Evolutionary conservation across 139 green algal genomes (phyloP).

Genomic region (Edaphochlamys debaryana): DNA sequence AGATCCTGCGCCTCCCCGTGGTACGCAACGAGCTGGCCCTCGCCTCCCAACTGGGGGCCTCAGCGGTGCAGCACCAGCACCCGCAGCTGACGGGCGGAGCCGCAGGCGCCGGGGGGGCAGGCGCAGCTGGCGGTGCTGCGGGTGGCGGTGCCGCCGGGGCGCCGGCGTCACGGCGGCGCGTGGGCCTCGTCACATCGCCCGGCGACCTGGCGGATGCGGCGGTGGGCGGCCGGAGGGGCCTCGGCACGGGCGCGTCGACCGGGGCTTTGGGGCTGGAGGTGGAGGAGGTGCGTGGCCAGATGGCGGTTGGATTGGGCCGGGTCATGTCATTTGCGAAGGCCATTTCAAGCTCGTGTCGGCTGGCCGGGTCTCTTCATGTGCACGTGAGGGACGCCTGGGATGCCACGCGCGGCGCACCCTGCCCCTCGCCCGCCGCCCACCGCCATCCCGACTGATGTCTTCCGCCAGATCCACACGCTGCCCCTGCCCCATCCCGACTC

Average conservation of each 20-base stretch:
- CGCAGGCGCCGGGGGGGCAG: too few species aligned
- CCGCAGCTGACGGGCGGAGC: too few species aligned
- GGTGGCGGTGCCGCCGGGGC: neutral
- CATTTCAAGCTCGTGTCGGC: too few species aligned
- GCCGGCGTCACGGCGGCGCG: neutral
- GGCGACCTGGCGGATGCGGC: neutral
- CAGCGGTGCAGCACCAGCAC: neutral
- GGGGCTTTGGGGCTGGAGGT: conserved; percentile 1
- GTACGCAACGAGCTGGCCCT: conserved; percentile 5
- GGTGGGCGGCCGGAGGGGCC: too few species aligned
- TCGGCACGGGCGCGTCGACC: neutral
- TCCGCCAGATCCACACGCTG: neutral
- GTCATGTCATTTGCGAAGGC: too few species aligned
- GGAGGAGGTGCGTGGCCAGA: conserved; percentile 33
- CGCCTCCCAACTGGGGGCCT: neutral
- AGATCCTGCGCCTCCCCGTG: neutral
- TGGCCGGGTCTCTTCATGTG: too few species aligned
- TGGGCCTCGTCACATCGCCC: neutral
- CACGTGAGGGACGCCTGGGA: too few species aligned
- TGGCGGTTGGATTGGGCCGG: too few species aligned
- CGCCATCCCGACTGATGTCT: neutral
- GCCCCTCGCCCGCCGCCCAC: neutral
- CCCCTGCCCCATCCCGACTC: too few species aligned
- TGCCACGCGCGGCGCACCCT: too few species aligned
- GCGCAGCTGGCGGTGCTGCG: too few species aligned